phyloP scores from a whole-genome alignment of 1,284 basidiomycete species.

The Irpex sp. region DNA sequence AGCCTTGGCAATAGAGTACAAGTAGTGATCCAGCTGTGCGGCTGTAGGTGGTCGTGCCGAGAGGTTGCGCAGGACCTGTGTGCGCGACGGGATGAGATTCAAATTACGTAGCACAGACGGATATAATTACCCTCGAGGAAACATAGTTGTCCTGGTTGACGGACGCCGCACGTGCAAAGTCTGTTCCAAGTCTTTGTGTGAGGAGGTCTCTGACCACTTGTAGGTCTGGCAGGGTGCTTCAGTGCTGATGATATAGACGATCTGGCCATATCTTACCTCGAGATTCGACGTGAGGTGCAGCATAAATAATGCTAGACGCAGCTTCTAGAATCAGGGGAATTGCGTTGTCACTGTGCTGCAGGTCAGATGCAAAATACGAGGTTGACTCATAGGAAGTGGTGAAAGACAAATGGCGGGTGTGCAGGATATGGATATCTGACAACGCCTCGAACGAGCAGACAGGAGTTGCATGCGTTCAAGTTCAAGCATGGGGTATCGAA shows the following conservation, averaged over 20 bases:
- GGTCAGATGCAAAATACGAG: neutral
- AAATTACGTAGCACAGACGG: neutral
- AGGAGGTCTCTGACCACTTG: slow-evolving; percentile 50
- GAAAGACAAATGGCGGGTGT: too few species aligned
- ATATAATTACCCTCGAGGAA: slow-evolving; percentile 40
- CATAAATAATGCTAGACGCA: slow-evolving; percentile 61
- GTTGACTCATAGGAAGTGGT: too few species aligned
- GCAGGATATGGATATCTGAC: too few species aligned
- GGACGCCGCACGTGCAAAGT: slow-evolving; percentile 52
- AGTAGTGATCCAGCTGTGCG: slow-evolving; percentile 49
- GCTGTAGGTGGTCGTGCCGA: slow-evolving; percentile 52
- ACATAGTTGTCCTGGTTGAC: slow-evolving; percentile 53
- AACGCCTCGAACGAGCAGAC: too few species aligned
- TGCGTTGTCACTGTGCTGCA: slow-evolving; percentile 30
- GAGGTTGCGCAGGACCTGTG: slow-evolving; percentile 47
- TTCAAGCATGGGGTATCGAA: neutral
- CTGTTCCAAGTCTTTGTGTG: slow-evolving; percentile 49
- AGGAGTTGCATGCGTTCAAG: neutral
- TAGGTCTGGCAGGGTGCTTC: slow-evolving; percentile 43
- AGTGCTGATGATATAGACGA: neutral
- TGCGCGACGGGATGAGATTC: slow-evolving; percentile 2
- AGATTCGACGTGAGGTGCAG: slow-evolving; percentile 50
- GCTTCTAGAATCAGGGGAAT: slow-evolving; percentile 58
- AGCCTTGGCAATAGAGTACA: slow-evolving; percentile 48
- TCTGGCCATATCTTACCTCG: slow-evolving; percentile 41